A percentile compares a stretch with the other conserved stretches of the same genome.
Evolutionary conservation across 208 protist species (phyloP).

Genomic region (Leishmania turanica): DNA sequence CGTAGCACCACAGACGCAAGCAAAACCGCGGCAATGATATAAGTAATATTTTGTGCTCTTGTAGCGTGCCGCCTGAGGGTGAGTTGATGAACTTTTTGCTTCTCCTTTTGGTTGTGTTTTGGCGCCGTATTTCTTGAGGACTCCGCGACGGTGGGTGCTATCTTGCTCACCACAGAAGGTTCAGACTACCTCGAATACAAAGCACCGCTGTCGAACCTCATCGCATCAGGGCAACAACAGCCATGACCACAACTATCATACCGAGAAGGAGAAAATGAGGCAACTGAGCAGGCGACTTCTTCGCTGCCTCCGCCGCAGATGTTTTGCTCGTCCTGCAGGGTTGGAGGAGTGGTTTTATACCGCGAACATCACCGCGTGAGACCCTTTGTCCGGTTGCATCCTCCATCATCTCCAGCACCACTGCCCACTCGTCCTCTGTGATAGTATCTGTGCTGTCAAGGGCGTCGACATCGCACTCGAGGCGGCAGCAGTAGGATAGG

Average conservation of each 20-base stretch:
- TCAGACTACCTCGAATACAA: neutral
- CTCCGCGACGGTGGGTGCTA: neutral
- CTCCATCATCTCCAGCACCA: constrained; percentile 55
- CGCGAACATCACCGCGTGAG: constrained; percentile 20
- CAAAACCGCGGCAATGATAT: neutral
- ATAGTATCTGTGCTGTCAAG: neutral
- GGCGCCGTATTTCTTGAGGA: neutral
- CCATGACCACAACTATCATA: neutral
- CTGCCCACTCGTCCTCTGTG: constrained; percentile 21
- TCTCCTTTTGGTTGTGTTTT: neutral
- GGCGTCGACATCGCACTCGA: neutral
- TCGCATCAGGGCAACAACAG: constrained; percentile 1
- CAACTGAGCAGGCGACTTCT: neutral
- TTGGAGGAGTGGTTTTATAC: neutral
- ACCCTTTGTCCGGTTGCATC: constrained; percentile 44
- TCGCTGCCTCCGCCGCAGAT: neutral
- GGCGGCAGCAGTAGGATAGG: constrained; percentile 34
- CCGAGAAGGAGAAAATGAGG: neutral
- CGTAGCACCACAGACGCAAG: neutral
- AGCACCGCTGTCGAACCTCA: constrained; percentile 1
- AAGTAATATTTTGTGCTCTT: too few species aligned
- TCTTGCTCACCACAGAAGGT: neutral
- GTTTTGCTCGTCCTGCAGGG: neutral
- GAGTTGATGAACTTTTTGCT: neutral
- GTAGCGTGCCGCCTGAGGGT: neutral